Conservation (phyloP, 805 yeast species). For the Huiozyma naganishii region DNA sequence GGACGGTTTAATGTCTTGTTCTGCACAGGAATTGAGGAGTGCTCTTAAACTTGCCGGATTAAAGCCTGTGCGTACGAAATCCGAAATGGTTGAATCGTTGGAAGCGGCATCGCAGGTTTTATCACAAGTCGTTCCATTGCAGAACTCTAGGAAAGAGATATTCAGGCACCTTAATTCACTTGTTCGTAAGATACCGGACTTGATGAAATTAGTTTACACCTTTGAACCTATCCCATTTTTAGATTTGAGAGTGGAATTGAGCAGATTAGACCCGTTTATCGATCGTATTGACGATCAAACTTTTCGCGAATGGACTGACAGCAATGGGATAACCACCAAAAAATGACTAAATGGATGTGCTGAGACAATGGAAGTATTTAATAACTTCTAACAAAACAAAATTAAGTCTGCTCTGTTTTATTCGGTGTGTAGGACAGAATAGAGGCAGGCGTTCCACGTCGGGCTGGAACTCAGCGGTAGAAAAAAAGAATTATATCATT, state of each 20-base stretch:
- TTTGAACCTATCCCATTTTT: constrained; percentile 20
- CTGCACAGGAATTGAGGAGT: constrained; percentile 19
- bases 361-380: too few species aligned
- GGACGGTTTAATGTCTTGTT: constrained; percentile 7
- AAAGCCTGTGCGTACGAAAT: constrained; percentile 21
- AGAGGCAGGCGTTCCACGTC: too few species aligned
- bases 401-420: too few species aligned
- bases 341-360: neutral
- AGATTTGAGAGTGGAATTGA: constrained; percentile 12
- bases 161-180: constrained; percentile 15
- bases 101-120: constrained; percentile 20
- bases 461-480: too few species aligned
- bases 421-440: too few species aligned
- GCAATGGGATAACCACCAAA: constrained; percentile 19
- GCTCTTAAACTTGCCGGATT: constrained; percentile 18
- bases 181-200: constrained; percentile 10
- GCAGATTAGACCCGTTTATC: constrained; percentile 19
- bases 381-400: too few species aligned
- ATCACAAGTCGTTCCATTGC: constrained; percentile 2
- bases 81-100: constrained; percentile 21
- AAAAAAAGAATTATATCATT: too few species aligned
- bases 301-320: constrained; percentile 26
- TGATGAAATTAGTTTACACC: constrained; percentile 22
- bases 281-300: constrained; percentile 20
- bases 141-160: constrained; percentile 9